Evolutionary conservation across 1,284 basidiomycete genomes (phyloP), one percentile per base, ranked within the genome.

Genomic region (Ustilago bromivora): DNA sequence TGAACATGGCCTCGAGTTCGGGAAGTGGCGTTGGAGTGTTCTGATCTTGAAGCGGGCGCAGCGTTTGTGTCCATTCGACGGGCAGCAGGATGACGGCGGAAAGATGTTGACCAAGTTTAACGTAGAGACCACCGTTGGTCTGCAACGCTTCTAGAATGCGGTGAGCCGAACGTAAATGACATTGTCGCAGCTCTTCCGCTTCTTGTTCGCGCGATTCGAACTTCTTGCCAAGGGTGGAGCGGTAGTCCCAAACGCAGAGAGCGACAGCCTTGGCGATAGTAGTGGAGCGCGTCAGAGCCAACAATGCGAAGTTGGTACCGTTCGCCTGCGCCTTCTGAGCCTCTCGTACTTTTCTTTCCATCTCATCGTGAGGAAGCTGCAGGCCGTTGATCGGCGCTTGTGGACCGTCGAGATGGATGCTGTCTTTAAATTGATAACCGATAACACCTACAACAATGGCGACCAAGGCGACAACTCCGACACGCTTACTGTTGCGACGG

Each of bases 41-140:
- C 64, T 85, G 82, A 57, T 86, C 85, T 71, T 88, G 87, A 13
- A 87, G 73, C 1, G 92, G 91, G 41, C 89, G 87, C 90, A 92
- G 91, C 13, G 87, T 88, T 7, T 79, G 91, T 92, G 84, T 86
- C 86, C 86, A 87, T 87, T 98, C 95, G 46, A 89, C 88, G 0
- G 97, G 96, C 28, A 99, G 89, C 12, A 93, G 89, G 55, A 90
- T 89, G 2, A 90, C 87, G 0, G 89, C 88, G 8, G 89, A 89
- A 84, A 99, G 91, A 63, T 87, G 85, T 69, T 86, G 84, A 43
- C 87, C 86, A 71, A 96, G 87, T 85, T 97, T 97, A 86, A 97
- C 95, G 86, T 95, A 97, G 43, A 96, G 91, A 15, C 94, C 94
- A 89, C 96, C 96, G 83, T 98, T 98, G 34, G 78, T 70, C 64